Conservation (phyloP, 306 rosid species). For the Prosopis cineraria region DNA sequence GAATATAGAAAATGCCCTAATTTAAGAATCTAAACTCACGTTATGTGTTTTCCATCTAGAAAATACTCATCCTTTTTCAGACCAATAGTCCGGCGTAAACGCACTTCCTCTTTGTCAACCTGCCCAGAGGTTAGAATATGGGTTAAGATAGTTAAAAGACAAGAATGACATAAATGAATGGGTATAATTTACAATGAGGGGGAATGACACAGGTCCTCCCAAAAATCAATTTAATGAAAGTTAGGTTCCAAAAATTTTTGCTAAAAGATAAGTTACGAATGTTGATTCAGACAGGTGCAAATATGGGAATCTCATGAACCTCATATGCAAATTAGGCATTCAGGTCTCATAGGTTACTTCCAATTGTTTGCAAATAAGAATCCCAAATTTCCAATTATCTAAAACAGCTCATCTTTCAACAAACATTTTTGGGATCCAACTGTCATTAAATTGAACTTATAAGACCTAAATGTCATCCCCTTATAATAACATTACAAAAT, state of each 20-base stretch:
- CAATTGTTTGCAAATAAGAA: too few species aligned
- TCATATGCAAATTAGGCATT: too few species aligned
- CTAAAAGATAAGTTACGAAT: too few species aligned
- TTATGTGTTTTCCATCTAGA: conserved; percentile 95
- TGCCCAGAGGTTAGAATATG: conserved; percentile 37
- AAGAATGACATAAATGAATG: conserved; percentile 16
- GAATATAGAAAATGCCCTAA: conserved; percentile 7
- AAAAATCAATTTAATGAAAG: too few species aligned
- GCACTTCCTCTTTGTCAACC: conserved; percentile 99
- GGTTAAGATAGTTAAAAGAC: conserved; percentile 11
- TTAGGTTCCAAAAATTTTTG: too few species aligned
- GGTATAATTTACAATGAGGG: background rate
- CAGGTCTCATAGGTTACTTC: too few species aligned
- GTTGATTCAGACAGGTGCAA: too few species aligned
- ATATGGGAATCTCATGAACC: too few species aligned
- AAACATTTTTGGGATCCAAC: background rate
- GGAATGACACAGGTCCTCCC: too few species aligned
- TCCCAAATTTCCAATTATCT: background rate
- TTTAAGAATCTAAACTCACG: conserved; percentile 56
- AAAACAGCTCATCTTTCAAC: background rate
- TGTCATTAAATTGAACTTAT: background rate
- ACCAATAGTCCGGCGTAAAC: conserved; percentile 86
- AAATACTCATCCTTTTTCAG: conserved; percentile 92
- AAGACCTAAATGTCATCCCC: background rate
- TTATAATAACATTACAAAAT: background rate